Base-by-base conservation (phyloP, 1,284 basidiomycete genomes). In the Ustilago xerochloae region DNA sequence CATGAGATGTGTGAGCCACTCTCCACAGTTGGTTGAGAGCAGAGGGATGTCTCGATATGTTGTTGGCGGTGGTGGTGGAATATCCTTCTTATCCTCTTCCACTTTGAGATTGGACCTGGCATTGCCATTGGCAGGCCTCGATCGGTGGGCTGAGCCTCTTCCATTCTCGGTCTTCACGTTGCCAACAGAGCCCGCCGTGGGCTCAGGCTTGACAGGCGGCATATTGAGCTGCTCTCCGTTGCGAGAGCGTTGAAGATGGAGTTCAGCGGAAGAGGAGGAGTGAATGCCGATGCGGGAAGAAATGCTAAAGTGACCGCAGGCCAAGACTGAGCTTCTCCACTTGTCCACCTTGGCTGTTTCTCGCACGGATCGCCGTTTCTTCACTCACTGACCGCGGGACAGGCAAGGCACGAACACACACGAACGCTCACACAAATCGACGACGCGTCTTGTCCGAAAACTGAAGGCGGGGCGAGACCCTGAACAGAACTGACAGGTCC, bases 11-110 rank as follows among this genome's bases (percentile, higher is more conserved):
- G 71, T 79, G 49, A 70, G 67, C 56, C 67, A 71, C 35, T 67
- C 58, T 20, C 66, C 67, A 20, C 74, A 63, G 51, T 75, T 57
- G 36, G 75, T 73, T 12, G 78, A 82, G 28, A 75, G 77, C 20
- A 83, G 67, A 10, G 82, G 82, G 26, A 83, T 82, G 68, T 83
- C 82, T 33, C 82, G 75, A 59, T 79, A 83, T 2, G 66, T 78
- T 13, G 80, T 75, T 6, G 79, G 77, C 12, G 62, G 56, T 4
- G 79, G 65, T 20, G 76, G 64, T 18, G 64, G 51, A 13, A 59
- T 50, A 39, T 71, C 64, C 43, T 59, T 66, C 36, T 63, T 63
- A 30, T 75, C 63, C 33, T 75, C 35, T 22, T 74, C 65, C 0
- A 22, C 28, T 38, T 66, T 70, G 55, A 63, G 52, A 22, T 51